Conservation (phyloP, 495 filamentous ascomycete genomes). For the Aspergillus diversus region DNA sequence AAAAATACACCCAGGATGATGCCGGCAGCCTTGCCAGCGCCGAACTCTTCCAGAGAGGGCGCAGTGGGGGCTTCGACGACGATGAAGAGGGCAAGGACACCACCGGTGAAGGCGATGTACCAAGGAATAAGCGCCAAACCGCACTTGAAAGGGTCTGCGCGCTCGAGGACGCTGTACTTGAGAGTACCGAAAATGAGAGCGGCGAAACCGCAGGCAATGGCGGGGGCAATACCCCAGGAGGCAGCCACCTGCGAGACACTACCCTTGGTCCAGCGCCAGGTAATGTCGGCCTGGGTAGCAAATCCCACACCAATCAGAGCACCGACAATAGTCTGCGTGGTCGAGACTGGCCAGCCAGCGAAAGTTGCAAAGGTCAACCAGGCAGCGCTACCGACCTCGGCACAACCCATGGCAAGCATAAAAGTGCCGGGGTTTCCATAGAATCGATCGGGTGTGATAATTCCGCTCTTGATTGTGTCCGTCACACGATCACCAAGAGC, state of each 20-base stretch:
- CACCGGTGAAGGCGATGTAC: constrained; percentile 64
- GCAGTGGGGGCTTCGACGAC: constrained; percentile 46
- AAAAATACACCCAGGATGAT: constrained; percentile 62
- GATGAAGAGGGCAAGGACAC: constrained; percentile 66
- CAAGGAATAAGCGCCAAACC: constrained; percentile 62
- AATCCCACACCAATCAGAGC: constrained; percentile 67
- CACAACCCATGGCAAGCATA: constrained; percentile 33
- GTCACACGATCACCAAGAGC: constrained; percentile 67
- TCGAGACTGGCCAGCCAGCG: constrained; percentile 32
- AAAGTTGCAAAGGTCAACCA: constrained; percentile 26
- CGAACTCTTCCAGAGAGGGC: constrained; percentile 48
- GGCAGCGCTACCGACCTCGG: constrained; percentile 24
- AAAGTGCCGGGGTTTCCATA: constrained; percentile 36
- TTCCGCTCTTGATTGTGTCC: constrained; percentile 68
- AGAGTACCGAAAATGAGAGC: constrained; percentile 65
- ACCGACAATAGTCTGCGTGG: constrained; percentile 67
- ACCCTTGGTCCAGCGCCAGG: constrained; percentile 58
- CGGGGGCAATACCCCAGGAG: constrained; percentile 65
- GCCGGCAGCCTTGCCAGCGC: constrained; percentile 54
- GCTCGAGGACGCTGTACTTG: constrained; percentile 65
- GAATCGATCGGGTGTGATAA: constrained; percentile 60
- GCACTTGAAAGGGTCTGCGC: constrained; percentile 58
- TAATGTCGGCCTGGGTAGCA: constrained; percentile 56
- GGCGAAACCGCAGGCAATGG: constrained; percentile 59
- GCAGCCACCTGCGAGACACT: constrained; percentile 63